These are phyloP conservation scores for Epichloe typhina DNA, from an alignment of 2,329 filamentous ascomycete genomes.

Conservation along the genomic window DNA sequence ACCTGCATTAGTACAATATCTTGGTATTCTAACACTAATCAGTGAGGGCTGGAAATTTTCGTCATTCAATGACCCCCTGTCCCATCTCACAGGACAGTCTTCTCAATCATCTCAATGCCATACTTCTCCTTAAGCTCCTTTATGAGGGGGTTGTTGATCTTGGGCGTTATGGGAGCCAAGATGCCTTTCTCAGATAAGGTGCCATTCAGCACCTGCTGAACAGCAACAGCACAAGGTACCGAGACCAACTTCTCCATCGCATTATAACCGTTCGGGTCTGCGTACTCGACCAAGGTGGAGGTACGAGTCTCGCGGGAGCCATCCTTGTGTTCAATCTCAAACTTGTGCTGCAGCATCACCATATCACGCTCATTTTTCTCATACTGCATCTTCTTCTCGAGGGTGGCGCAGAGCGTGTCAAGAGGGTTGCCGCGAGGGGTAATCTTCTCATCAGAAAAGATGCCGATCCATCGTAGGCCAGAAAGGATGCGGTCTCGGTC, in stretches of 20 bases:
- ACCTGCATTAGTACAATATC: too few relatives aligned
- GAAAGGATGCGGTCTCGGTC: conserved; percentile 57
- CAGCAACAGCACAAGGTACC: conserved; percentile 50
- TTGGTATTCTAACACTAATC: too few relatives aligned
- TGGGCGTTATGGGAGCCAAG: conserved; percentile 60
- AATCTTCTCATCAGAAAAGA: conserved; percentile 42
- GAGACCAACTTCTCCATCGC: conserved; percentile 78
- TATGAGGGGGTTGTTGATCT: conserved; percentile 61
- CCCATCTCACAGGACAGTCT: conserved; percentile 33
- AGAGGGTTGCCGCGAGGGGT: conserved; percentile 66
- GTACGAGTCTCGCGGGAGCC: conserved; percentile 65
- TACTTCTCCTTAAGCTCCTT: conserved; percentile 68
- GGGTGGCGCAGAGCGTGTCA: conserved; percentile 78
- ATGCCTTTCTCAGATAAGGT: conserved; percentile 61
- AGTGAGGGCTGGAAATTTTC: too few relatives aligned
- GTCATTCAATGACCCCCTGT: too few relatives aligned
- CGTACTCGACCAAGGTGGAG: conserved; percentile 73
- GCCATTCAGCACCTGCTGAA: conserved; percentile 65
- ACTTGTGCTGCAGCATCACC: conserved; percentile 69
- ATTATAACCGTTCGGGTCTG: conserved; percentile 55
- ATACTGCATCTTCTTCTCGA: conserved; percentile 88
- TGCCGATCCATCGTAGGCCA: conserved; percentile 58
- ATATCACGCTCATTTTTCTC: conserved; percentile 72
- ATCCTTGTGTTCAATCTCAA: conserved; percentile 66
- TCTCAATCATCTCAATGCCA: conserved; percentile 59